Conservation (phyloP, 1,139 yeast genomes). For the Debaryomyces coudertii region DNA sequence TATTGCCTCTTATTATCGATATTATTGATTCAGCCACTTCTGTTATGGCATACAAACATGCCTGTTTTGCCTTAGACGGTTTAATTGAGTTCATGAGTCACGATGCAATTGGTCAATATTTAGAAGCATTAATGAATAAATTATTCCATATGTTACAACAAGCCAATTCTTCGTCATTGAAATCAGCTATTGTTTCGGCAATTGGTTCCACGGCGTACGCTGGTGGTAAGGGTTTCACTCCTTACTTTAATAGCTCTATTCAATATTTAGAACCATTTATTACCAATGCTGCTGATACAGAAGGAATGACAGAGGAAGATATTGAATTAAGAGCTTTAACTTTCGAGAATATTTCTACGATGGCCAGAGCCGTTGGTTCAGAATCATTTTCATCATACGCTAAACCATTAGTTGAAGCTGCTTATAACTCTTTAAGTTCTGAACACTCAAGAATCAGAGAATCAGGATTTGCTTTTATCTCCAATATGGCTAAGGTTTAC, state of each 20-base stretch:
- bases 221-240: slow-evolving; percentile 83
- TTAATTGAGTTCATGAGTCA: slow-evolving; percentile 88
- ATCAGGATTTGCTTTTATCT: slow-evolving; percentile 92
- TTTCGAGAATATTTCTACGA: slow-evolving; percentile 88
- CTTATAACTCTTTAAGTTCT: slow-evolving; percentile 76
- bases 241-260: slow-evolving; percentile 82
- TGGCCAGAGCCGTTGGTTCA: slow-evolving; percentile 97
- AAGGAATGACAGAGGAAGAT: slow-evolving; percentile 77
- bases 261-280: slow-evolving; percentile 81
- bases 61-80: slow-evolving; percentile 89
- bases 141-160: slow-evolving; percentile 78
- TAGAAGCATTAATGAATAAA: slow-evolving; percentile 89
- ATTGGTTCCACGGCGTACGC: slow-evolving; percentile 98
- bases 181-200: slow-evolving; percentile 90
- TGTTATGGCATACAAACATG: slow-evolving; percentile 84
- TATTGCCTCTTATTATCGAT: slow-evolving; percentile 83
- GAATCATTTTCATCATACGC: slow-evolving; percentile 85
- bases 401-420: slow-evolving; percentile 86
- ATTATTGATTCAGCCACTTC: slow-evolving; percentile 87
- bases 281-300: slow-evolving; percentile 59
- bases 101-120: slow-evolving; percentile 78
- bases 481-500: slow-evolving; percentile 93
- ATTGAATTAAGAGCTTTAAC: slow-evolving; percentile 88
- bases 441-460: slow-evolving; percentile 88
- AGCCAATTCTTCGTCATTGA: slow-evolving; percentile 68